These are phyloP conservation scores for Trypanosomatidae sp. DNA, from an alignment of 208 protist species.

Conservation along the genomic window DNA sequence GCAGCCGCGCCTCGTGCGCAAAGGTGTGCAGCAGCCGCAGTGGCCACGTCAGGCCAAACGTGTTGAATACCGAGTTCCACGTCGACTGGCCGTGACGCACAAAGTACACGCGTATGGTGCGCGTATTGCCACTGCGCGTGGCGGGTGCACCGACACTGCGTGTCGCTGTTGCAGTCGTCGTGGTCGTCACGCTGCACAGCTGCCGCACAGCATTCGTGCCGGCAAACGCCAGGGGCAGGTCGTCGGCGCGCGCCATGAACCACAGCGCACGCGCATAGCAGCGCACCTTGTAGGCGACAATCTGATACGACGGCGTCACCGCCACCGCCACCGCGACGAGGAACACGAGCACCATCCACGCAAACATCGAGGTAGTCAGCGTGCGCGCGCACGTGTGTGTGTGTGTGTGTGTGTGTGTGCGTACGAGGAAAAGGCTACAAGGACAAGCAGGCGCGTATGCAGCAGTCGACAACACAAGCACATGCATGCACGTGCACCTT, in stretches of 20 bases:
- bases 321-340: conserved; percentile 33
- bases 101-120: conserved; percentile 78
- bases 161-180: too few species aligned
- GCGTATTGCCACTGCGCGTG: conserved; percentile 22
- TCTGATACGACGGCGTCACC: conserved; percentile 19
- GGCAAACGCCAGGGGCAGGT: conserved; percentile 46
- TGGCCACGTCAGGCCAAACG: conserved; percentile 34
- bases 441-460: not conserved
- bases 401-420: not conserved
- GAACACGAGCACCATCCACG: conserved; percentile 43
- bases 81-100: conserved; percentile 87
- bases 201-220: conserved; percentile 66
- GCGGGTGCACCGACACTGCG: too few species aligned
- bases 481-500: too few species aligned
- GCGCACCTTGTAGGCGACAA: conserved; percentile 27
- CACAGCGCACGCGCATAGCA: conserved; percentile 30
- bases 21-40: conserved; percentile 35
- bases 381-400: not conserved
- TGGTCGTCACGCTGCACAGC: conserved; percentile 12
- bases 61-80: conserved; percentile 90
- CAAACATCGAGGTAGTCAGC: conserved; percentile 30
- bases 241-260: conserved; percentile 56
- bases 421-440: not conserved
- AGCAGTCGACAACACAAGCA: too few species aligned
- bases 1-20: conserved; percentile 27